Evolutionary conservation across 2,329 filamentous ascomycete genomes (phyloP), one percentile per base, ranked within the genome.

Genomic region (Ilyonectria sp.): DNA sequence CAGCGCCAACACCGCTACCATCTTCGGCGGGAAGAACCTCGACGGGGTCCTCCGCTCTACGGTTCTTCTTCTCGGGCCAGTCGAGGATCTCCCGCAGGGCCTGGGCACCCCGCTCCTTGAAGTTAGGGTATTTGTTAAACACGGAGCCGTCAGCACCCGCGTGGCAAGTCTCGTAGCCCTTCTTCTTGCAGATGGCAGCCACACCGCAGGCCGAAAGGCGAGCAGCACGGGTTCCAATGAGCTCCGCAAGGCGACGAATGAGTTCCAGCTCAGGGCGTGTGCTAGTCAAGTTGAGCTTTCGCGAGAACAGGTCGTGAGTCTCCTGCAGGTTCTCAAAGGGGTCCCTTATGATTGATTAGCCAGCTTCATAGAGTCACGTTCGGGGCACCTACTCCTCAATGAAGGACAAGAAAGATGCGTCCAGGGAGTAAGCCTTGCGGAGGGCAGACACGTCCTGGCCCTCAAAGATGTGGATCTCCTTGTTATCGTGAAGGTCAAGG

Each of bases 71-170:
- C 54, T 79, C 90, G 3, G 93, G 90, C 95, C 95, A 98, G 85
- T 97, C 95, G 43, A 99, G 90, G 72, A 99, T 98, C 86, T 99
- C 96, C 62, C 94, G 91, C 60, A 99, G 89, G 31, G 96, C 96
- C 80, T 92, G 87, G 15, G 96, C 95, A 63, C 95, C 95, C 61
- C 96, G 92, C 65, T 91, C 90, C 87, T 98, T 98, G 89, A 99
- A 99, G 84, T 97, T 93, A 13, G 96, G 96, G 84, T 99, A 99
- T 82, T 98, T 98, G 88, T 97, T 98, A 86, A 99, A 99, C 61
- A 99, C 95, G 19, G 94, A 97, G 43, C 96, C 96, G 79, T 99
- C 96, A 58, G 96, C 96, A 76, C 96, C 96, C 47, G 99, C 96
- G 81, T 98, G 96, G 85, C 94, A 97, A 43, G 89, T 88, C 78